Conservation (phyloP, 1,284 basidiomycete species). For the Fomitopsis schrenkii region DNA sequence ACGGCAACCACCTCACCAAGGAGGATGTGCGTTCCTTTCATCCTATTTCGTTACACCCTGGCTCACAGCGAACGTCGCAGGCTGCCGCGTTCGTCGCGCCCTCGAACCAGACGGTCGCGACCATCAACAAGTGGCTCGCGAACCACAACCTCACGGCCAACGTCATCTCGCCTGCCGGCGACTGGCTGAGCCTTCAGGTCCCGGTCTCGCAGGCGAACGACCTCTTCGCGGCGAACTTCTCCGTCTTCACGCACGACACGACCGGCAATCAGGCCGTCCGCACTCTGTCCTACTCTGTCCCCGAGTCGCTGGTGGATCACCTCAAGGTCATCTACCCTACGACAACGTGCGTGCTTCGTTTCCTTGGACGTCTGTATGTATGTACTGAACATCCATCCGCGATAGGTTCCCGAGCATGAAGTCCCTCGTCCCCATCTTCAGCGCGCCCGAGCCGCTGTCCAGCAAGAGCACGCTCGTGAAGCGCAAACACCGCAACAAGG, state of each 20-base stretch:
- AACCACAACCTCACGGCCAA: constrained; percentile 29
- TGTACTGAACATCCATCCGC: not conserved
- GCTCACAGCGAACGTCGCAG: constrained; percentile 5
- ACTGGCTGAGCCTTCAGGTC: constrained; percentile 34
- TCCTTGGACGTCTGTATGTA: too few relatives aligned
- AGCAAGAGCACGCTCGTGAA: too few relatives aligned
- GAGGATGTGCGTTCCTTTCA: constrained; percentile 27
- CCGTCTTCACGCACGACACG: constrained; percentile 28
- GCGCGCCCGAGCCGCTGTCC: too few relatives aligned
- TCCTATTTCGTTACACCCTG: too few relatives aligned
- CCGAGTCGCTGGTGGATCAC: constrained; percentile 27
- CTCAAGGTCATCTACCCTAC: constrained; percentile 35
- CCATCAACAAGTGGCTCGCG: constrained; percentile 32
- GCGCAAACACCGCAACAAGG: too few relatives aligned
- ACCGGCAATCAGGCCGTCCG: constrained; percentile 26
- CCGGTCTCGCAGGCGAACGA: constrained; percentile 31
- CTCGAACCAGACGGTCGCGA: constrained; percentile 23
- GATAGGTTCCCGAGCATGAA: constrained; percentile 17
- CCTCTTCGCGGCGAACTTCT: constrained; percentile 32
- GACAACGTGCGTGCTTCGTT: constrained; percentile 14
- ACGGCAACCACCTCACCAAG: constrained; percentile 31
- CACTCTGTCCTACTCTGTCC: constrained; percentile 36
- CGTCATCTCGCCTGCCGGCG: constrained; percentile 27
- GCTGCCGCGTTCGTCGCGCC: constrained; percentile 33
- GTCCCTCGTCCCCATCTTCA: constrained; percentile 26